Conservation (phyloP, 108 stramenopile species). For the Cyclotella distinguenda region DNA sequence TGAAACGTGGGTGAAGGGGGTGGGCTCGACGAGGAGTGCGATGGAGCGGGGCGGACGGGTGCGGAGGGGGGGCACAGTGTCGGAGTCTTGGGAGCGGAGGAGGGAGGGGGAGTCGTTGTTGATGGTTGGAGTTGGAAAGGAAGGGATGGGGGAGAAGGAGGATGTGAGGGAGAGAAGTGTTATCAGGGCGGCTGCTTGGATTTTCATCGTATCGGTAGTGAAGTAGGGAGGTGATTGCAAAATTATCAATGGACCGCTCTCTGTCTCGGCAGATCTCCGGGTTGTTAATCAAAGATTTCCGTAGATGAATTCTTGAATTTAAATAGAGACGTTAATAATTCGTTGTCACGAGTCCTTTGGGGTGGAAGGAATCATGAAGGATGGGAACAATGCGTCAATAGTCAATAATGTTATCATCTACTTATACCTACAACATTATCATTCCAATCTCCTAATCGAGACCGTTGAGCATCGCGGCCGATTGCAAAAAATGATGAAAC, state of each 20-base stretch:
- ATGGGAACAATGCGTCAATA: too few species aligned
- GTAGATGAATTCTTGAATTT: too few species aligned
- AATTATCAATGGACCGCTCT: not conserved
- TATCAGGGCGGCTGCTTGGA: constrained; percentile 17
- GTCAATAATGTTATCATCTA: too few species aligned
- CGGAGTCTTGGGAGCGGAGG: constrained; percentile 7
- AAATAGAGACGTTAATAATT: too few species aligned
- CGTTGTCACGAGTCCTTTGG: too few species aligned
- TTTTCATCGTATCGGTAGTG: constrained; percentile 23
- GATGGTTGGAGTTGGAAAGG: not conserved
- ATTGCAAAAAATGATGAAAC: too few species aligned
- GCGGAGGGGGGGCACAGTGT: constrained; percentile 61
- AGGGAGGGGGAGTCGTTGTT: not conserved
- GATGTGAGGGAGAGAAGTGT: not conserved
- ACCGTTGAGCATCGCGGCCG: too few species aligned
- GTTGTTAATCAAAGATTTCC: too few species aligned
- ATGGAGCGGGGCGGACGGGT: constrained; percentile 65
- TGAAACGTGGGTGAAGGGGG: constrained; percentile 95
- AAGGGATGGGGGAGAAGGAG: constrained; percentile 19
- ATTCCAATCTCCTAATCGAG: too few species aligned
- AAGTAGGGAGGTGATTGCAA: not conserved
- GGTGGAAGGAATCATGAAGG: too few species aligned
- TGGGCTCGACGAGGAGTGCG: constrained; percentile 84
- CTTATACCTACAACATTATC: too few species aligned
- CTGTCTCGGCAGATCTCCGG: too few species aligned